phyloP scores from a whole-genome alignment of 2,329 filamentous ascomycete species.

The Macrophomina tecta region DNA sequence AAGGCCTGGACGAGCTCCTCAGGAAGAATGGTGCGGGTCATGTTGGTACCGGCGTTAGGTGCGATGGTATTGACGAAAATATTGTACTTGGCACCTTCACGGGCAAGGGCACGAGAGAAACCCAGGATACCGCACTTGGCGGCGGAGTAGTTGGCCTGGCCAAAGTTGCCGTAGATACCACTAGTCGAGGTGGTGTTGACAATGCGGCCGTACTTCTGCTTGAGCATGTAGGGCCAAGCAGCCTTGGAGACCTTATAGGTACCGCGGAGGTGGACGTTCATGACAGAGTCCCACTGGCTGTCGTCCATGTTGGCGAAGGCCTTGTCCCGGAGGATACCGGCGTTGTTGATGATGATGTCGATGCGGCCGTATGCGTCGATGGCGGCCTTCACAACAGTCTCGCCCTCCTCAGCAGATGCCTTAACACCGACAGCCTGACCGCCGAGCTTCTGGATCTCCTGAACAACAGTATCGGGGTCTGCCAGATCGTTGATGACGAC shows the following conservation, averaged over 20 bases:
- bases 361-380: slow-evolving; percentile 93
- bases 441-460: slow-evolving; percentile 88
- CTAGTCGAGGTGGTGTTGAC: slow-evolving; percentile 97
- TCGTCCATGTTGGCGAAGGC: slow-evolving; percentile 98
- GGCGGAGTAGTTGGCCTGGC: slow-evolving; percentile 95
- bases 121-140: slow-evolving; percentile 78
- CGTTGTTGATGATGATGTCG: slow-evolving; percentile 97
- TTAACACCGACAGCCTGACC: slow-evolving; percentile 93
- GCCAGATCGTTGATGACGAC: slow-evolving; percentile 96
- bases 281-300: slow-evolving; percentile 86
- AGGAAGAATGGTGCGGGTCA: slow-evolving; percentile 93
- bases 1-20: slow-evolving; percentile 98
- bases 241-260: slow-evolving; percentile 98
- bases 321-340: slow-evolving; percentile 96
- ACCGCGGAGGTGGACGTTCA: slow-evolving; percentile 90
- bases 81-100: slow-evolving; percentile 96
- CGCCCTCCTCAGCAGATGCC: slow-evolving; percentile 90
- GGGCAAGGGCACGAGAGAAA: slow-evolving; percentile 88
- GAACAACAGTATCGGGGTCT: slow-evolving; percentile 87
- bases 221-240: slow-evolving; percentile 95
- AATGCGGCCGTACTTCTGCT: slow-evolving; percentile 97
- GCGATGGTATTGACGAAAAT: slow-evolving; percentile 98
- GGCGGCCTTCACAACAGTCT: slow-evolving; percentile 86
- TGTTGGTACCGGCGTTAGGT: slow-evolving; percentile 92
- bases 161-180: slow-evolving; percentile 99